phyloP scores from a whole-genome alignment of 2,329 filamentous ascomycete genomes.

The Neoascochyta sp. region DNA sequence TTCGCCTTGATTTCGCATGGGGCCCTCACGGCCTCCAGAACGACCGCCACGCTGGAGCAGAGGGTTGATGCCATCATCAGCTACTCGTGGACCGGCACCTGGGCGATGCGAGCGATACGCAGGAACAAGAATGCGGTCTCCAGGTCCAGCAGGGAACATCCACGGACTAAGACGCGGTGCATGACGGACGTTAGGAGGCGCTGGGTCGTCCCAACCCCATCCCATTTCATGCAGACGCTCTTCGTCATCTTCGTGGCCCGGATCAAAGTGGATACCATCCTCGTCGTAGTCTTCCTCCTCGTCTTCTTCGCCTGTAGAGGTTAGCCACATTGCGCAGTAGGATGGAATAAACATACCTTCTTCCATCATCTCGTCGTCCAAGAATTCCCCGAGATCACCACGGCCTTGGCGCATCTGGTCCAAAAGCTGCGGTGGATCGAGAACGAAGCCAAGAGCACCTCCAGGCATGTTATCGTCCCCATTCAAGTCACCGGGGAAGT shows the following conservation, averaged over 20 bases:
- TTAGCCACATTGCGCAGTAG: slow-evolving; percentile 3
- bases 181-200: slow-evolving; percentile 47
- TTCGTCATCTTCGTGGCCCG: slow-evolving; percentile 48
- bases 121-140: slow-evolving; percentile 39
- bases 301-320: slow-evolving; percentile 45
- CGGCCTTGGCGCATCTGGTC: slow-evolving; percentile 44
- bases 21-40: slow-evolving; percentile 22
- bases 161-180: slow-evolving; percentile 54
- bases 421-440: slow-evolving; percentile 38
- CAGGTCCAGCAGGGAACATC: slow-evolving; percentile 56
- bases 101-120: slow-evolving; percentile 54
- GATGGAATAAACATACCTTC: slow-evolving; percentile 51
- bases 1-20: slow-evolving; percentile 39
- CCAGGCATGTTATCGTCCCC: slow-evolving; percentile 53
- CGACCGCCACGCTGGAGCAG: slow-evolving; percentile 65
- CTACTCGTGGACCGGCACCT: slow-evolving; percentile 52
- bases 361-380: slow-evolving; percentile 58
- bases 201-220: slow-evolving; percentile 49
- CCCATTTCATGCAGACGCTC: slow-evolving; percentile 41
- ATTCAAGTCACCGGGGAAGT: slow-evolving; percentile 43
- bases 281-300: slow-evolving; percentile 69
- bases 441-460: slow-evolving; percentile 30
- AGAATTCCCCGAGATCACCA: slow-evolving; percentile 49
- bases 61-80: slow-evolving; percentile 83
- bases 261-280: slow-evolving; percentile 58